Base-by-base conservation (phyloP, 2,329 filamentous ascomycete species). In the Amesomyces nigricolor region DNA sequence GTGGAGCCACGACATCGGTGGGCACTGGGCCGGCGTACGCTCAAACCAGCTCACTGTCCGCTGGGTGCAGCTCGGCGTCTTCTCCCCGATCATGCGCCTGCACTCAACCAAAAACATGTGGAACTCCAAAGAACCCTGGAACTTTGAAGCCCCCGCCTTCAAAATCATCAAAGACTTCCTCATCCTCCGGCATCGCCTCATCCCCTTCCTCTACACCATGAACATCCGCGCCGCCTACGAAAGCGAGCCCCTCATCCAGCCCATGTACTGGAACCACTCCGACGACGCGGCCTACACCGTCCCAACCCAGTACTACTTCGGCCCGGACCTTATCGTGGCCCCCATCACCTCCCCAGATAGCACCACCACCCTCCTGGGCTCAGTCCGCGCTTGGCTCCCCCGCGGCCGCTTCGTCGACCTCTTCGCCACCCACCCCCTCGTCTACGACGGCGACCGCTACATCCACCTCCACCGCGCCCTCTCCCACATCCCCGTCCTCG, bases 1-100 rank as follows among this genome's bases (percentile, higher is more conserved):
- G 82, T 86, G 83, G 83, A 82, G 78, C 48, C 82, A 86, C 65
- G 83, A 86, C 59, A 83, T 86, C 29, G 83, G 83, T n/a, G 83
- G 83, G 0, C 83, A 86, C 64, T 78, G 80, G 61, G 65, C 68
- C 2, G 83, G 83, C 4, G 68, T 68, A 39, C 75, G 78, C 5
- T 79, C 82, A 48, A 82, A 84, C 49, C 80, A 86, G 62, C 70
- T 85, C 7, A 73, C 76, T 1, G 74, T 78, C 1, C 75, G 83
- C 16, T 86, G 82, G 83, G 73, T 83, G 0, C 83, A 86, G 63
- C 72, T 81, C 2, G 83, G 82, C 5, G 77, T 76, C 45, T 83
- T 82, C 64, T 83, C 80, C 0, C 82, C 82, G 2, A 78, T 86
- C 44, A 68, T 85, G 64, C 75, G 82, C 1, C 70, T 86, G 5